Conservation (phyloP, 441 rosid species). For the Rhodomyrtus psidioides region DNA sequence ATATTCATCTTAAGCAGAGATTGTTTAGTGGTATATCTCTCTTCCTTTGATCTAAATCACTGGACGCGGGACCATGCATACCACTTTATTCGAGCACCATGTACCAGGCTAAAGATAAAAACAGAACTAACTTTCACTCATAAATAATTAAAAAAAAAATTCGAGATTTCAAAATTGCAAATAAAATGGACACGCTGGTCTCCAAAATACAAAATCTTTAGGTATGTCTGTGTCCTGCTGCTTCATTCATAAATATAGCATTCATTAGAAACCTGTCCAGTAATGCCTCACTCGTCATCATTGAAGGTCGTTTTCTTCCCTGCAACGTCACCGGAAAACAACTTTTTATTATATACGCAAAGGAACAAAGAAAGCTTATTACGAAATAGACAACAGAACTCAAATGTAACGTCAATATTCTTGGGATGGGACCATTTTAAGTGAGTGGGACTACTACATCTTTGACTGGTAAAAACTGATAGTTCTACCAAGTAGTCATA, state of each 20-base stretch:
- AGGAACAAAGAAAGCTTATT: not conserved
- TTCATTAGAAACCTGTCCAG: not conserved
- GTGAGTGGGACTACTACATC: not conserved
- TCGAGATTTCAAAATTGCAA: not conserved
- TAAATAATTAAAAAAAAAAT: not conserved
- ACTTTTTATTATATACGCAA: not conserved
- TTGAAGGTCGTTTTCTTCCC: constrained; percentile 67
- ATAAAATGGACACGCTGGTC: not conserved
- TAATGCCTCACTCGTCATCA: constrained; percentile 20
- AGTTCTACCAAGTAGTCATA: not conserved
- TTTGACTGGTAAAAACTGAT: not conserved
- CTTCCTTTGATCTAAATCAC: not conserved
- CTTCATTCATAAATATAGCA: not conserved
- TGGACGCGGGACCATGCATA: not conserved
- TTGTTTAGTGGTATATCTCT: not conserved
- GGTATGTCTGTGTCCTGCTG: not conserved
- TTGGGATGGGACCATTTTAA: not conserved
- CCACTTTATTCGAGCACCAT: not conserved
- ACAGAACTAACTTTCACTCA: not conserved
- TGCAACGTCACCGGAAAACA: constrained; percentile 6
- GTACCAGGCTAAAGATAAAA: not conserved
- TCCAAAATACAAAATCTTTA: not conserved
- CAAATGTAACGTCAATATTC: not conserved
- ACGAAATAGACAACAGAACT: not conserved
- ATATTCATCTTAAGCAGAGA: not conserved